Evolutionary conservation across 495 filamentous ascomycete species (phyloP).

Genomic region (Talaromyces proteolyticus): DNA sequence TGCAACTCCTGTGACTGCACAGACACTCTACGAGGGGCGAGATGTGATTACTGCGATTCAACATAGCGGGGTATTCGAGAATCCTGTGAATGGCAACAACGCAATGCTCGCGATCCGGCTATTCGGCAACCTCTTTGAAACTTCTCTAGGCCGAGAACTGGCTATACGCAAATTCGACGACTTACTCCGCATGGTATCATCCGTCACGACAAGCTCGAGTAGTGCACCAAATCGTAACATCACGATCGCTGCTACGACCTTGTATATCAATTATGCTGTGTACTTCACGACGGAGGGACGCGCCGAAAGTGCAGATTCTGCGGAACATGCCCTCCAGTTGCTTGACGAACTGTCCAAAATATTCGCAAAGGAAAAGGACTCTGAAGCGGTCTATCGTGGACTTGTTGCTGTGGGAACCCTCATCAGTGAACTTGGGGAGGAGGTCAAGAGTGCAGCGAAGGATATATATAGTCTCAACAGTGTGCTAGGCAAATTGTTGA

Average conservation of each 20-base stretch:
- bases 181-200: conserved; percentile 44
- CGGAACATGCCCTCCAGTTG: conserved; percentile 52
- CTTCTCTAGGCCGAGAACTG: conserved; percentile 59
- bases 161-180: conserved; percentile 53
- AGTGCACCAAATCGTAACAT: conserved; percentile 68
- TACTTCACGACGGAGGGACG: conserved; percentile 40
- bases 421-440: conserved; percentile 32
- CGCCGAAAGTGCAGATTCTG: conserved; percentile 30
- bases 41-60: conserved; percentile 38
- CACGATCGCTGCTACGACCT: conserved; percentile 72
- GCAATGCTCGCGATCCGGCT: conserved; percentile 80
- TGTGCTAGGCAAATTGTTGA: conserved; percentile 27
- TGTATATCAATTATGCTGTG: conserved; percentile 81
- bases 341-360: conserved; percentile 60
- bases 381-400: conserved; percentile 76
- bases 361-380: conserved; percentile 59
- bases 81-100: conserved; percentile 58
- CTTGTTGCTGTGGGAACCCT: conserved; percentile 82
- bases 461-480: conserved; percentile 39
- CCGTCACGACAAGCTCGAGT: conserved; percentile 33
- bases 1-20: conserved; percentile 54
- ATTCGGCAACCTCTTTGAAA: conserved; percentile 84
- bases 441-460: conserved; percentile 42
- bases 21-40: conserved; percentile 51
- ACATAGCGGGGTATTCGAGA: conserved; percentile 50